These are phyloP conservation scores for Verticillium dahliae DNA, from an alignment of 2,329 filamentous ascomycete genomes.

Conservation along the genomic window DNA sequence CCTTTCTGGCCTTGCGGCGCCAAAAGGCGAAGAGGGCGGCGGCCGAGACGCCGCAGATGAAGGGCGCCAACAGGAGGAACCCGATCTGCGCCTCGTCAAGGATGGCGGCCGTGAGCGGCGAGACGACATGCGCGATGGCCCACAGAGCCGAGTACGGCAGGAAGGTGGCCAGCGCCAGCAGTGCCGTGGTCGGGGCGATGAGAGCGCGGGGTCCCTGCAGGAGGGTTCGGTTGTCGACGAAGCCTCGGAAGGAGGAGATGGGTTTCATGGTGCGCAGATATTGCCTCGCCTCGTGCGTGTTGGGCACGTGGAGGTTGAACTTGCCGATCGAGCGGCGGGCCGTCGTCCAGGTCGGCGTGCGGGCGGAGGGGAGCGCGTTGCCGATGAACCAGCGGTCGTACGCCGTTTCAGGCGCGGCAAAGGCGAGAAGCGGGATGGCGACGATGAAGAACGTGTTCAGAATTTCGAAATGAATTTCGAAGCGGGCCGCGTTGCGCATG, in stretches of 20 bases:
- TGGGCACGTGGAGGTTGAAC: conserved; percentile 14
- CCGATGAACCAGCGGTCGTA: conserved; percentile 34
- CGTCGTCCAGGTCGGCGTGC: conserved; percentile 17
- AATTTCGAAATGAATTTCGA: conserved; percentile 43
- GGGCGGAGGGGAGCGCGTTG: conserved; percentile 5
- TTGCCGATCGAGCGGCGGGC: conserved; percentile 13
- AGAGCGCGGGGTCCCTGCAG: conserved; percentile 42
- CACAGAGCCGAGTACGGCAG: conserved; percentile 41
- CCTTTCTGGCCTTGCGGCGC: conserved; percentile 17
- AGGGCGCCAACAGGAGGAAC: conserved; percentile 36
- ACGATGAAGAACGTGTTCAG: conserved; percentile 40
- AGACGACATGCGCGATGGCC: conserved; percentile 37
- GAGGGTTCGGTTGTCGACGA: conserved; percentile 20
- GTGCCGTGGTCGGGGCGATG: conserved; percentile 39
- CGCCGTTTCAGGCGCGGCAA: conserved; percentile 45
- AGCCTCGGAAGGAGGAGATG: conserved; percentile 24
- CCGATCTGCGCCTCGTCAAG: conserved; percentile 33
- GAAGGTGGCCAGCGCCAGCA: conserved; percentile 37
- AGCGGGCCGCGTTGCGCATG: conserved; percentile 27
- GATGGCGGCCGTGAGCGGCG: conserved; percentile 36
- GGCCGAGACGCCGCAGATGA: conserved; percentile 29
- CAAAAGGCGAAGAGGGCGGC: conserved; percentile 25
- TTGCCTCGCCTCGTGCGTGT: conserved; percentile 21
- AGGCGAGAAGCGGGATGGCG: conserved; percentile 37
- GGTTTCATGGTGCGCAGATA: conserved; percentile 35